Evolutionary conservation across 164 flowering plant genomes (phyloP), one percentile per base, ranked within the genome.

Genomic region (Vitis vinifera): DNA sequence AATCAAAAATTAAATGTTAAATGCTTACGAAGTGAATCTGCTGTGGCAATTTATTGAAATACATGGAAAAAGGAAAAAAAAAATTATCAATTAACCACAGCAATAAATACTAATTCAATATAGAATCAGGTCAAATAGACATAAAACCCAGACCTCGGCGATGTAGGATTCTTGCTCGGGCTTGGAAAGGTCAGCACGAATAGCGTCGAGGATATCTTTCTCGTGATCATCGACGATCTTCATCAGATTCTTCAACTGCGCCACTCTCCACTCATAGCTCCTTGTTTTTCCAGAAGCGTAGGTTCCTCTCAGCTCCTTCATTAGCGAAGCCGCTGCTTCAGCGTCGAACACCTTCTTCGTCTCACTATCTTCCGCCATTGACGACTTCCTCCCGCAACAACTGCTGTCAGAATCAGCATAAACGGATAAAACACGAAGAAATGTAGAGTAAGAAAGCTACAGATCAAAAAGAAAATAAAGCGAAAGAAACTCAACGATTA

Each of bases 191-290:
- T 89, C 94, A 3, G 75, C 31, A 17, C 68, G 74, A 47, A 89
- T 87, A 71, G 91, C 91, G 11, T 79, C 83, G 65, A 78, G 61
- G 56, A 89, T 82, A 8, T 82, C 85, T 12, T 56, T 30, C 82
- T 89, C 91, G 53, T 70, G 80, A 2, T 82, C 74, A 0, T 77
- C 76, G 16, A 68, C 0, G 70, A 89, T 76, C 74, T 65, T 86
- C 48, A 81, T 0, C 0, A 89, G 56, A 23, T 74, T 71, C 65
- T 78, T 84, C 71, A 89, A 51, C 82, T 89, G 94, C 55, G 74
- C 48, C 52, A 76, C 72, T 69, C 94, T 79, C 91, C 94, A 89
- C 19, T 84, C 84, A 51, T 82, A 84, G 65, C 81, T 85, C 77
- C 71, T 73, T 12, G 91, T 87, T 60, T 67, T 80, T 0, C 90